Base-by-base conservation (phyloP, 2,329 filamentous ascomycete species). In the Cladosporium sp. region DNA sequence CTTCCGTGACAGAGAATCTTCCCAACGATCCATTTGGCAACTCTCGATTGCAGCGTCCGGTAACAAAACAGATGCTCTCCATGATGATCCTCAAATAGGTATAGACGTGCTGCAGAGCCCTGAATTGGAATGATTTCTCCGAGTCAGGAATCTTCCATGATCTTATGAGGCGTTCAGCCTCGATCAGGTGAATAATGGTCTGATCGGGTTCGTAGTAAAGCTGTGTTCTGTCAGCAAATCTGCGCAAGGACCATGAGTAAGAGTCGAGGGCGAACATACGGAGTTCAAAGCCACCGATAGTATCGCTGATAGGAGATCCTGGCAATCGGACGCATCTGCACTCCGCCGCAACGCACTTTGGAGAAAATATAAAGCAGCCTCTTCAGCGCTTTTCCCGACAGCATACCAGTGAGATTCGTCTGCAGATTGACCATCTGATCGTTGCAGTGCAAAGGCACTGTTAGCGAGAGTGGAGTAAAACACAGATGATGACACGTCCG, bases 401-500 rank as follows among this genome's bases (percentile, higher is more conserved):
- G 17, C 12, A 12, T 19, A 19, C 41, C 41, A 43, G 27, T 32
- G 41, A 8, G 27, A 32, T 2, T 34, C 17, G 24, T 32, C 15
- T 8, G 27, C 5, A 13, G 13, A 15, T 13, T 30, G 15, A 11
- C 24, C 8, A 7, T 43, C 41, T 11, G 27, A 30, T 7, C 41
- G 13, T 32, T 43, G 27, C 43, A 36, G 34, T 5, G 32, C 4
- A 18, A 38, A 37, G 4, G 43, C 43, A 22, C 43, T 37, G 30
- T 38, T 47, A 13, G 43, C 43, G 15, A 47, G n/a, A 13, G 43
- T 47, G 8, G 32, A 24, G 43, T 47, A 47, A 19, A 47, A 47
- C 5, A 47, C 22, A 12, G 43, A 47, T 37, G 43, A 47, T 8
- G 43, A 47, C 7, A 37, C 18, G 30, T 47, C 32, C 3, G 30